Base-by-base conservation (phyloP, 2,329 filamentous ascomycete genomes). In the Colletotrichum sp. region DNA sequence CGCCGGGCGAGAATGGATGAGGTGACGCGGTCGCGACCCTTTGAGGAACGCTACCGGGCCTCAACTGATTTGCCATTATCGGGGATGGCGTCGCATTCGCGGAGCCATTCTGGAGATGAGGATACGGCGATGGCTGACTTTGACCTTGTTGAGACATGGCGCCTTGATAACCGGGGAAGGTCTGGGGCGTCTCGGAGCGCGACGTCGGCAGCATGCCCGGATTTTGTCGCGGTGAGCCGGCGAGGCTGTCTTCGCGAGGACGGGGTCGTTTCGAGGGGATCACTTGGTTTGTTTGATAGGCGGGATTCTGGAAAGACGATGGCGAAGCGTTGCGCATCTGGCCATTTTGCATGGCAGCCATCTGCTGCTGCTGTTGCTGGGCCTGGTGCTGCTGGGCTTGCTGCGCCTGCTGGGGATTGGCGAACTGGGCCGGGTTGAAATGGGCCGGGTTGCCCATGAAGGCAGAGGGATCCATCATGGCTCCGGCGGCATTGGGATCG, bases 11-110 rank as follows among this genome's bases (percentile, higher is more conserved):
- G 83, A 98, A 98, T 1, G 95, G 95, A 84, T 97, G 96, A 5
- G 97, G 96, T 36, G 97, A 99, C 59, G 95, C 94, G 61, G 96
- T 98, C 78, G 96, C 94, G 84, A 99, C 95, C 81, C 96, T 90
- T 82, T 96, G 95, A 52, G 93, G 93, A 16, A 94, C 92, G 80
- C 90, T 90, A 81, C 94, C 92, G 39, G 93, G 90, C 77, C 92
- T 91, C 83, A 93, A 88, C 81, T 98, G 96, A 82, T 94, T 96
- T 77, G 92, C 92, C 92, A 98, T 96, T 77, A 98, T 96, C 32
- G 97, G 97, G 8, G 97, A 99, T 13, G 96, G 96, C 52, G 95
- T 98, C 77, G 95, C 94, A 84, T 96, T 97, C 67, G 92, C 90
- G 5, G 95, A 96, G 68, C 93, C 93, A 81, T 95, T 94, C 81